Percentiles rank a stretch among this genome's conserved stretches.
phyloP scores from a whole-genome alignment of 306 rosid genomes.

The Begonia masoniana region DNA sequence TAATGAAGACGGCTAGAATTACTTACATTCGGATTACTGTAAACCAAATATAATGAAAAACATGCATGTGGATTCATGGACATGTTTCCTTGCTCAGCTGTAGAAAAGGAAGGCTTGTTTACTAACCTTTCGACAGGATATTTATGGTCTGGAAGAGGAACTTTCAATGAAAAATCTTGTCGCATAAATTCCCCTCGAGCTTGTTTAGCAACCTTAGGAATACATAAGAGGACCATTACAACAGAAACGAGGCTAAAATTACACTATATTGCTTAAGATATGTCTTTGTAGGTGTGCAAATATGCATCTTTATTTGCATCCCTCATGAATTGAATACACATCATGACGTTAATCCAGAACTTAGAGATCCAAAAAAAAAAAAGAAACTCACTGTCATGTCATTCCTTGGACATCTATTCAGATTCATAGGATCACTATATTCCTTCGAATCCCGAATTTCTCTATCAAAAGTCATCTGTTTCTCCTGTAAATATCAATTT shows the following conservation, averaged over 20 bases:
- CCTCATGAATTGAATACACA: too few species aligned
- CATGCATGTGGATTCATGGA: too few species aligned
- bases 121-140: slow-evolving; percentile 43
- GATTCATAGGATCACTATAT: slow-evolving; percentile 26
- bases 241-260: slow-evolving; percentile 11
- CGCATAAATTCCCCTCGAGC: slow-evolving; percentile 33
- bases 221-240: slow-evolving; percentile 10
- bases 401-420: slow-evolving; percentile 32
- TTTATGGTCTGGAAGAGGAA: slow-evolving; percentile 28
- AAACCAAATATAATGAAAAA: too few species aligned
- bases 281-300: too few species aligned
- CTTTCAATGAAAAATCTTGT: slow-evolving; percentile 24
- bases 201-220: slow-evolving; percentile 41
- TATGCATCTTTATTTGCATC: neutral
- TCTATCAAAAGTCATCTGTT: slow-evolving; percentile 39
- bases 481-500: slow-evolving; percentile 34
- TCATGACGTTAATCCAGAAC: slow-evolving; percentile 5
- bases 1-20: too few species aligned
- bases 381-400: slow-evolving; percentile 46
- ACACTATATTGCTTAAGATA: neutral
- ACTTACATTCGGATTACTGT: too few species aligned
- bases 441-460: slow-evolving; percentile 33
- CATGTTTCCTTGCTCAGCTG: too few species aligned
- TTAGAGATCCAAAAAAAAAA: slow-evolving; percentile 2
- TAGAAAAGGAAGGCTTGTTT: neutral